Evolutionary conservation across 768 basidiomycete species (phyloP), one percentile per base, ranked within the genome.

Genomic region (Hygrocybe coccinea): DNA sequence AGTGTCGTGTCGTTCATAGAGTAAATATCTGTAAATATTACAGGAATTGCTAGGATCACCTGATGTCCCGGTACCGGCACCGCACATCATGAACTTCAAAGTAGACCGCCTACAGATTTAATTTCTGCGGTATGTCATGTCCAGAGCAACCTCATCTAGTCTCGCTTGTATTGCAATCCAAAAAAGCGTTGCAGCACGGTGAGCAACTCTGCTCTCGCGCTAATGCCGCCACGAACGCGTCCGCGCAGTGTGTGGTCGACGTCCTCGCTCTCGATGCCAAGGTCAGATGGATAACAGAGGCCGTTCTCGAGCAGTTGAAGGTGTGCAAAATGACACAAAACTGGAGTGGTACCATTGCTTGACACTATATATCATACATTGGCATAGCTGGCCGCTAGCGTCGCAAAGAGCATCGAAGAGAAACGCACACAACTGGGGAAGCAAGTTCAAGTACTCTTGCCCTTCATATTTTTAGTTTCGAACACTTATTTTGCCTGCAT

Each of bases 171-270:
- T 73, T 87, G 1, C 85, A 89, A 62, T 91, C 90, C 2, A 87
- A 91, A 76, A 88, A 87, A 62, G 90, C 88, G 0, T 78, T 93
- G 2, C 84, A 89, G 59, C 81, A 85, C 37, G 90, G 89, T 1
- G 79, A 91, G 71, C 79, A 84, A 49, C 77, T 92, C 5, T 92
- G 91, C 63, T 80, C 80, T 1, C 77, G 74, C 35, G 87, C 90
- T 1, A 82, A 86, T 62, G 62, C 68, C 1, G 70, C 85, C 19
- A 82, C 87, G n/a, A 81, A 81, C 59, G 71, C 77, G 41, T 89
- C 90, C 2, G 81, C 87, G 0, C 81, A 83, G 59, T 75, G 76
- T 37, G 80, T 83, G 0, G 74, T 89, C 11, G 87, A 90, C 63
- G 80, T 91, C 3, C 77, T 92, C 5, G 85, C 85, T 0, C 75